Evolutionary conservation across 1,139 yeast species (phyloP).

Genomic region (Hyphopichia khmerensis): DNA sequence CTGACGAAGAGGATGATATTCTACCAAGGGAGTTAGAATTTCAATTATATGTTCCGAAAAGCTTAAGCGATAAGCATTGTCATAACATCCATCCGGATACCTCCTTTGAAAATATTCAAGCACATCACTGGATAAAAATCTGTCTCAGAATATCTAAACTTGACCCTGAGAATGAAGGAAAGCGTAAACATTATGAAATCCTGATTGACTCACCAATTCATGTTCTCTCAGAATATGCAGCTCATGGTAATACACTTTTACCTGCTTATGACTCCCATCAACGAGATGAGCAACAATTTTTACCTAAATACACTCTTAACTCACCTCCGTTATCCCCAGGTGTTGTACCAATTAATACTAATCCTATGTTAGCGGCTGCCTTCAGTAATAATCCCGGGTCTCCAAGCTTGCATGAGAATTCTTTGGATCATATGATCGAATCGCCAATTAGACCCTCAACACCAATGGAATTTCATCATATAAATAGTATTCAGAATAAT

Average conservation of each 20-base stretch:
- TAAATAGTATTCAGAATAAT: conserved; percentile 22
- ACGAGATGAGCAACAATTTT: conserved; percentile 4
- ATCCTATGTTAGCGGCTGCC: not conserved
- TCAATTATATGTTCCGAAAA: conserved; percentile 75
- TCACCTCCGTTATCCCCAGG: conserved; percentile 53
- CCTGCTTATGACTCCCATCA: conserved; percentile 48
- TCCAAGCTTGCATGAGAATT: not conserved
- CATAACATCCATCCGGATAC: conserved; percentile 75
- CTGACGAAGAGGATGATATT: conserved; percentile 44
- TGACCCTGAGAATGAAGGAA: conserved; percentile 54
- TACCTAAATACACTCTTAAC: conserved; percentile 22
- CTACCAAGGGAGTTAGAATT: conserved; percentile 72
- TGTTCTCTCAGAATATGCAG: conserved; percentile 61
- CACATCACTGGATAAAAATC: conserved; percentile 93
- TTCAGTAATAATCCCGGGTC: not conserved
- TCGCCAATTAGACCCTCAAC: conserved; percentile 5
- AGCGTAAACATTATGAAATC: conserved; percentile 85
- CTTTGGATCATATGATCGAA: conserved; percentile 11
- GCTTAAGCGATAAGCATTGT: conserved; percentile 45
- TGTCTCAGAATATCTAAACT: conserved; percentile 72
- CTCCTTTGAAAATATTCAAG: conserved; percentile 69
- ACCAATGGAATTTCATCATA: conserved; percentile 25
- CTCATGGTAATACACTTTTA: conserved; percentile 70
- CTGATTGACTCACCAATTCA: conserved; percentile 91
- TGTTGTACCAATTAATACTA: conserved; percentile 45